Percentiles rank a stretch among this genome's conserved stretches.
phyloP scores from a whole-genome alignment of 2,329 filamentous ascomycete genomes.

The Botrytis aclada region DNA sequence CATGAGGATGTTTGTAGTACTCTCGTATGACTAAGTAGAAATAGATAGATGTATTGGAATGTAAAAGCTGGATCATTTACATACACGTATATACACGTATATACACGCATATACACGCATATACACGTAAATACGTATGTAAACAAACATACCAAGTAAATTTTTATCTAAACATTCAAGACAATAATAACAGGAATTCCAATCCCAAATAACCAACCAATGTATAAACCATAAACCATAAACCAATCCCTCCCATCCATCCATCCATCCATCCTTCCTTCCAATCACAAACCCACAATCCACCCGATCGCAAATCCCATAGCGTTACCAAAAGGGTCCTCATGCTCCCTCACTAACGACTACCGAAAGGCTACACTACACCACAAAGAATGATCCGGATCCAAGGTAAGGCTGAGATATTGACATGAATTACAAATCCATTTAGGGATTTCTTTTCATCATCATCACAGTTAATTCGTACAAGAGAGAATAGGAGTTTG shows the following conservation, averaged over 20 bases:
- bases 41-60: not conserved
- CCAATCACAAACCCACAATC: not conserved
- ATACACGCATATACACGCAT: too few species aligned
- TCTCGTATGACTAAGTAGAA: not conserved
- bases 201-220: not conserved
- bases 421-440: not conserved
- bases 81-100: not conserved
- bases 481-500: not conserved
- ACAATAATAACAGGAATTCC: too few species aligned
- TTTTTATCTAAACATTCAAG: not conserved
- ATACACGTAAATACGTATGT: not conserved
- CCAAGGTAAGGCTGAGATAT: not conserved
- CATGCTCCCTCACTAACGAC: constrained; percentile 37
- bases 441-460: not conserved
- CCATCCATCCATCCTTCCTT: too few species aligned
- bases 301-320: not conserved
- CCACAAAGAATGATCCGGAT: not conserved
- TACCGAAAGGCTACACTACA: constrained; percentile 38
- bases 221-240: not conserved
- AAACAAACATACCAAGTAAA: not conserved
- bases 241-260: not conserved
- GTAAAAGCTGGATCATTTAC: not conserved
- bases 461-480: too few species aligned
- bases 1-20: not conserved
- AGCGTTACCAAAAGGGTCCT: constrained; percentile 37